Evolutionary conservation across 345 rosid genomes (phyloP).

Genomic region (Salix dunnii): DNA sequence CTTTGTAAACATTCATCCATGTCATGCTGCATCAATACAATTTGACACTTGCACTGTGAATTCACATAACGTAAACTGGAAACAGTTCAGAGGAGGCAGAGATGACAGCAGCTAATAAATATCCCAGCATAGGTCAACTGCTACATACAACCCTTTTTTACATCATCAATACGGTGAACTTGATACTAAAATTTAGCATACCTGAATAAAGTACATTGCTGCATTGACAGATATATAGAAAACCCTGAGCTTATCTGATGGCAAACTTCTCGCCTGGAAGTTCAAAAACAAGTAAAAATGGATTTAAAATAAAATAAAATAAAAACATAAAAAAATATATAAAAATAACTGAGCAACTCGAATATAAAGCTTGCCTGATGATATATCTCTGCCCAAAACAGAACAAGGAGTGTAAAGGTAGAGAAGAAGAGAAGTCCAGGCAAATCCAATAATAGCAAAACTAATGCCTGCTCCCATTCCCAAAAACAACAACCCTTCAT

Average conservation of each 20-base stretch:
- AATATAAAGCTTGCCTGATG: conserved; percentile 66
- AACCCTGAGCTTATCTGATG: conserved; percentile 79
- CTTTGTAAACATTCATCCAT: not conserved
- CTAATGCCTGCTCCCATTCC: conserved; percentile 54
- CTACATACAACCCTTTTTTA: not conserved
- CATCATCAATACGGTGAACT: not conserved
- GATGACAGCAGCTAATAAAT: not conserved
- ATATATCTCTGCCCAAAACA: conserved; percentile 99
- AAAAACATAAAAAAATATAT: too few species aligned
- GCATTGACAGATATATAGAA: conserved; percentile 58
- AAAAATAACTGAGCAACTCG: not conserved
- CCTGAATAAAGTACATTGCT: conserved; percentile 78
- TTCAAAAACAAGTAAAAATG: conserved; percentile 12
- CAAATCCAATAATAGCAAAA: conserved; percentile 65
- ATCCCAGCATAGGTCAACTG: not conserved
- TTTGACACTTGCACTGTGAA: not conserved
- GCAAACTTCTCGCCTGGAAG: conserved; percentile 91
- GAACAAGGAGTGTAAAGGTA: conserved; percentile 81
- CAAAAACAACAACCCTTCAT: conserved; percentile 18
- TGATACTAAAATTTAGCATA: conserved; percentile 10
- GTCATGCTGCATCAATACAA: not conserved
- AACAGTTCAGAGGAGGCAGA: not conserved
- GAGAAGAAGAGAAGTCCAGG: conserved; percentile 93
- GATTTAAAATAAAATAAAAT: too few species aligned
- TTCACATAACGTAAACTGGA: not conserved